These are phyloP conservation scores for Solanum hybrid DNA, from an alignment of 305 asterid genomes.

Conservation along the genomic window DNA sequence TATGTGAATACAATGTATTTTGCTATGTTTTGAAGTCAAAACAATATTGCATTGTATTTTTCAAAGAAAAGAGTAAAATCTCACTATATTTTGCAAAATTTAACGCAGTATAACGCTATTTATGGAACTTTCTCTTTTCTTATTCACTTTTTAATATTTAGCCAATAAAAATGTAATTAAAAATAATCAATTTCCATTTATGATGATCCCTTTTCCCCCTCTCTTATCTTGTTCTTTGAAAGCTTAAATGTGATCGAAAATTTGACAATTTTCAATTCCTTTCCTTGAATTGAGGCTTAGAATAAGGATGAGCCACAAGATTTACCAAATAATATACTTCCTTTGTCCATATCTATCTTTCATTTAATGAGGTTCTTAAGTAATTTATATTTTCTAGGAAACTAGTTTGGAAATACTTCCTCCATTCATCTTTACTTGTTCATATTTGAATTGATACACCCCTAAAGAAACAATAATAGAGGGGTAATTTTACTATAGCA, in stretches of 20 bases:
- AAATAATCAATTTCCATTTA: background rate
- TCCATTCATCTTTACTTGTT: too few relatives aligned
- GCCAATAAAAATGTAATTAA: background rate
- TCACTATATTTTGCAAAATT: background rate
- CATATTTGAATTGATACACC: too few relatives aligned
- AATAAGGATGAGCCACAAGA: background rate
- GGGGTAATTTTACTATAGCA: too few relatives aligned
- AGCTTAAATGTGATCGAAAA: background rate
- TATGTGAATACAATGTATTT: too few relatives aligned
- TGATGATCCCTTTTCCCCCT: background rate
- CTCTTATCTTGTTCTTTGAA: background rate
- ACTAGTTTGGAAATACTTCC: too few relatives aligned
- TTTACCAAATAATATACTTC: too few relatives aligned
- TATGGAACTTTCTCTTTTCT: background rate
- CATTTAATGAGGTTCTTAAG: too few relatives aligned
- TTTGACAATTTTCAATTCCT: background rate
- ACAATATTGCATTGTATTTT: too few relatives aligned
- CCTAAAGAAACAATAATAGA: too few relatives aligned
- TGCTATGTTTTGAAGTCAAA: background rate
- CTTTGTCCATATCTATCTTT: too few relatives aligned
- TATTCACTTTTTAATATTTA: background rate
- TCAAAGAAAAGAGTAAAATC: background rate
- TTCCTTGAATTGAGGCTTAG: background rate
- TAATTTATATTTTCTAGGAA: too few relatives aligned
- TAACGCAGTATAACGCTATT: background rate